Evolutionary conservation across 2,329 filamentous ascomycete genomes (phyloP).

Genomic region (Aotearoamyces nothofagi): DNA sequence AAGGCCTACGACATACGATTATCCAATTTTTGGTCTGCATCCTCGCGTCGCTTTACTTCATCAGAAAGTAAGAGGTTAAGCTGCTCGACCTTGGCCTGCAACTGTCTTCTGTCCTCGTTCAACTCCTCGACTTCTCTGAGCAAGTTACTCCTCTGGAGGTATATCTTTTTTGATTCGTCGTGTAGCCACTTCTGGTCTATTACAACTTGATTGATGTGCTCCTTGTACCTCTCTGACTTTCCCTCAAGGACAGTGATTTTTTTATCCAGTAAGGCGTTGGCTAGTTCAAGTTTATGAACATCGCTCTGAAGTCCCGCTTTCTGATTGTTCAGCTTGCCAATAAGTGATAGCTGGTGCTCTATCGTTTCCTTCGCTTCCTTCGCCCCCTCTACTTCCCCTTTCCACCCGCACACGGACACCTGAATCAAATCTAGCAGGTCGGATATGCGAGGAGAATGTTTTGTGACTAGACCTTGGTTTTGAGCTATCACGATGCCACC

Average conservation of each 20-base stretch:
- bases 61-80: not conserved
- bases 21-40: not conserved
- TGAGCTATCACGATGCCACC: too few relatives aligned
- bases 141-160: not conserved
- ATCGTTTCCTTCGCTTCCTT: constrained; percentile 2
- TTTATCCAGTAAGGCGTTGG: constrained; percentile 2
- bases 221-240: too few relatives aligned
- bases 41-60: not conserved
- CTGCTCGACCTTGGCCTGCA: not conserved
- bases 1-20: not conserved
- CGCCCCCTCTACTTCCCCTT: too few relatives aligned
- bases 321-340: too few relatives aligned
- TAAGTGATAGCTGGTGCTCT: too few relatives aligned
- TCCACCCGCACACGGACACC: too few relatives aligned
- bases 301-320: too few relatives aligned
- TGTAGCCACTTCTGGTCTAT: constrained; percentile 10
- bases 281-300: too few relatives aligned
- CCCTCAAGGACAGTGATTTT: constrained; percentile 1
- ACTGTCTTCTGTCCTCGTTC: not conserved
- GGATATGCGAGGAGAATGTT: too few relatives aligned
- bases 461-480: too few relatives aligned
- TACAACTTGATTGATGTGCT: constrained; percentile 20
- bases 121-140: not conserved
- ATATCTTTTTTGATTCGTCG: constrained; percentile 2
- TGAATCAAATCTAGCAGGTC: too few relatives aligned